Evolutionary conservation across 2,329 filamentous ascomycete species (phyloP).

Genomic region (Chlorencoelia australis): DNA sequence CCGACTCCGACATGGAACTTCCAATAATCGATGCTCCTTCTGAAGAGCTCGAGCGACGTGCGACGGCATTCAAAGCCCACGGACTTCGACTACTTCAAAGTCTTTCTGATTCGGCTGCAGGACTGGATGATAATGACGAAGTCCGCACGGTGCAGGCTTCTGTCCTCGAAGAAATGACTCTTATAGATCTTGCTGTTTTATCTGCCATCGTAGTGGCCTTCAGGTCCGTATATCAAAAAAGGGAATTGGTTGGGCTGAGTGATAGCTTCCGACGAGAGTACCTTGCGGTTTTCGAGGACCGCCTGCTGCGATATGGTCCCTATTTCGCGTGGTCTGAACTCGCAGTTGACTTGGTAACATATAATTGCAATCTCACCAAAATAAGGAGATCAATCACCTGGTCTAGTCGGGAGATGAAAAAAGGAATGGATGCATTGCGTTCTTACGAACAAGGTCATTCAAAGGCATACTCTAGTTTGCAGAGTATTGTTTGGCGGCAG

Average conservation of each 20-base stretch:
- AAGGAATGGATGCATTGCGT: too few species aligned
- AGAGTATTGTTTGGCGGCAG: too few species aligned
- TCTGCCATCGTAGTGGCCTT: conserved; percentile 1
- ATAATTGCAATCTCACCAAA: too few species aligned
- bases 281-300: not conserved
- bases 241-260: not conserved
- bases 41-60: not conserved
- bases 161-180: not conserved
- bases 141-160: not conserved
- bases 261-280: not conserved
- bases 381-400: too few species aligned
- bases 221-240: not conserved
- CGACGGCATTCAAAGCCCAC: conserved; percentile 1
- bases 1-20: too few species aligned
- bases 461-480: too few species aligned
- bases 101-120: not conserved
- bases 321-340: conserved; percentile 2
- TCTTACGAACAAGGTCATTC: too few species aligned
- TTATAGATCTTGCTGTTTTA: not conserved
- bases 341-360: too few species aligned
- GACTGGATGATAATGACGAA: not conserved
- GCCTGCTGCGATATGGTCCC: conserved; percentile 1
- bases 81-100: conserved; percentile 1
- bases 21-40: not conserved
- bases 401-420: too few species aligned